Percentiles rank a stretch among this genome's conserved stretches.
phyloP scores from a whole-genome alignment of 805 yeast species.

The Wickerhamomyces mucosus region DNA sequence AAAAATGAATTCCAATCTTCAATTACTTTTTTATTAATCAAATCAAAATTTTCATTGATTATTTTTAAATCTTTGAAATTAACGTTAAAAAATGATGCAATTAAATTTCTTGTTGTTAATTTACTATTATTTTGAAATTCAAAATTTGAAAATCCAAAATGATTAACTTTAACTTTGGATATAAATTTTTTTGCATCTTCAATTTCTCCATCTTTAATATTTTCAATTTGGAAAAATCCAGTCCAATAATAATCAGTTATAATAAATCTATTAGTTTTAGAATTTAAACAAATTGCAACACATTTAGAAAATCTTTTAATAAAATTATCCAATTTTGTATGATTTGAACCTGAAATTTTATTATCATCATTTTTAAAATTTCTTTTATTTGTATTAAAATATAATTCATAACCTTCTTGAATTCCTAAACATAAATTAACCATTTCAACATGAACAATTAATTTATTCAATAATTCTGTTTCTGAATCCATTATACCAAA shows the following conservation, averaged over 20 bases:
- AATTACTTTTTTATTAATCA: slow-evolving; percentile 10
- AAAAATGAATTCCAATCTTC: slow-evolving; percentile 17
- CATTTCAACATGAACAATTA: slow-evolving; percentile 18
- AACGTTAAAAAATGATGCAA: slow-evolving; percentile 15
- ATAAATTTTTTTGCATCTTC: slow-evolving; percentile 14
- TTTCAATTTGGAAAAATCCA: slow-evolving; percentile 19
- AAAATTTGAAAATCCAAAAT: slow-evolving; percentile 16
- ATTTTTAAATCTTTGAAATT: slow-evolving; percentile 5
- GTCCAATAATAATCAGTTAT: slow-evolving; percentile 20
- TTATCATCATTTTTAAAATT: slow-evolving; percentile 3
- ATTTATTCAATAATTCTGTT: slow-evolving; percentile 11
- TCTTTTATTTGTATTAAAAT: slow-evolving; percentile 11
- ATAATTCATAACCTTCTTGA: slow-evolving; percentile 20
- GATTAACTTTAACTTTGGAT: slow-evolving; percentile 18
- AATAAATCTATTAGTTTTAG: slow-evolving; percentile 16
- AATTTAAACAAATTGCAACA: slow-evolving; percentile 19
- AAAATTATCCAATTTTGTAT: slow-evolving; percentile 18
- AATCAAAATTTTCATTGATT: slow-evolving; percentile 2
- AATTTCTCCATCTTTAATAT: slow-evolving; percentile 17
- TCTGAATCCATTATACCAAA: slow-evolving; percentile 16
- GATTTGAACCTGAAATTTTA: slow-evolving; percentile 11
- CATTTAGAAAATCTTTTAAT: slow-evolving; percentile 18
- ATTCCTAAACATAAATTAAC: slow-evolving; percentile 14
- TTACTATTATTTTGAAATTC: slow-evolving; percentile 8
- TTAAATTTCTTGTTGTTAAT: slow-evolving; percentile 16